Evolutionary conservation across 805 yeast genomes (phyloP), one percentile per base, ranked within the genome.

Genomic region (Pichia heedii): DNA sequence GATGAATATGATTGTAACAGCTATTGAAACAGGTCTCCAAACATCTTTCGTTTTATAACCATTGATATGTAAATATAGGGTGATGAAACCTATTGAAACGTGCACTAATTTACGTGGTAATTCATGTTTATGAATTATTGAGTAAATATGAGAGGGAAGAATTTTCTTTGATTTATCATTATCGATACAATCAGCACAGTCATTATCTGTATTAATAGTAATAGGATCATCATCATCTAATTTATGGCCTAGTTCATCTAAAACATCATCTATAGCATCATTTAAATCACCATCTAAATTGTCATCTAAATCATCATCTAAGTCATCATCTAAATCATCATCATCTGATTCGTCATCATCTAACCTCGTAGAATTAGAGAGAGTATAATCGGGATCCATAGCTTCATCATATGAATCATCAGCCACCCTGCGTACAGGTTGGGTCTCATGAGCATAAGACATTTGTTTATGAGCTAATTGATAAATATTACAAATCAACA

Each of bases 51-150:
- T 73, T 47, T 74, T 71, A 11, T 71, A 66, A 10, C 89, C 88
- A 35, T 63, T 57, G 0, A 83, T 71, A 60, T 88, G 90, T 29
- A 86, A 65, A 54, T 73, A 81, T 33, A 93, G 62, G 2, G 97
- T 81, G 36, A 89, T 53, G 50, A 88, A 73, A 0, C 97, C 98
- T 39, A 89, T 87, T 2, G 93, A 82, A 9, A 90, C 84, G 61
- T 93, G 98, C 47, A 93, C 77, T 3, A 75, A 65, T 61, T 93
- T 93, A 55, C 98, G 75, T 5, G 95, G 94, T 16, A 93, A 68
- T 63, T 93, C 98, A 57, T 93, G 88, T 55, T 83, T 83, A 44
- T 61, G 67, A 21, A 63, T 50, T 32, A 63, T 50, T 22, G 50
- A 46, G 22, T 52, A 52, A 42, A 63, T 62, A n/a, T 49, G 27